These are phyloP conservation scores for California macrophylla DNA, from an alignment of 441 rosid species.

Conservation along the genomic window DNA sequence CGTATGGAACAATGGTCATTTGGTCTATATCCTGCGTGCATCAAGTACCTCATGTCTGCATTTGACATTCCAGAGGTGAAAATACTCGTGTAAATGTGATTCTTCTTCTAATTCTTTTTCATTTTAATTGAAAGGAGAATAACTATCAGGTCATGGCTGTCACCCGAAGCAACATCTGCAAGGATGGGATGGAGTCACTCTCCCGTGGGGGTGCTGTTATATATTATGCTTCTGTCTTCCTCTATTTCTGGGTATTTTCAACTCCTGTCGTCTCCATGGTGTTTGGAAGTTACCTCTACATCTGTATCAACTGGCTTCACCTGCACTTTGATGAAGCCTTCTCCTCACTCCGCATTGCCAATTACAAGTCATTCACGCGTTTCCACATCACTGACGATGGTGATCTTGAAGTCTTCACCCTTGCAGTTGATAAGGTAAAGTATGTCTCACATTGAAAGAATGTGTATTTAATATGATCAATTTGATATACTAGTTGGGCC, in stretches of 20 bases:
- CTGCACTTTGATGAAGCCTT: slow-evolving; percentile 96
- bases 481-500: no score
- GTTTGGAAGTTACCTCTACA: slow-evolving; percentile 90
- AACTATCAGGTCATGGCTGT: slow-evolving; percentile 86
- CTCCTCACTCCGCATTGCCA: slow-evolving; percentile 94
- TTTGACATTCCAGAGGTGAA: slow-evolving; percentile 98
- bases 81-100: slow-evolving; percentile 7
- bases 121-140: slow-evolving; percentile 9
- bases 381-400: slow-evolving; percentile 62
- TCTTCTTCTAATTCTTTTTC: neutral
- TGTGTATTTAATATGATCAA: no score
- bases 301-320: slow-evolving; percentile 95
- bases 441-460: no score
- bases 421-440: slow-evolving; percentile 91
- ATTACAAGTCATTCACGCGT: slow-evolving; percentile 88
- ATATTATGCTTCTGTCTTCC: slow-evolving; percentile 88
- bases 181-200: slow-evolving; percentile 60
- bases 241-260: slow-evolving; percentile 96
- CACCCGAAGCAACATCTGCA: slow-evolving; percentile 77
- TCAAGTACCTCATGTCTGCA: slow-evolving; percentile 97
- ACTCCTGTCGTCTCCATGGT: slow-evolving; percentile 90
- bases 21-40: slow-evolving; percentile 97
- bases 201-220: slow-evolving; percentile 81
- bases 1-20: slow-evolving; percentile 96
- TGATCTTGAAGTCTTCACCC: slow-evolving; percentile 87